These are phyloP conservation scores for Tieghemiomyces parasiticus DNA, from an alignment of 192 early-diverging fungal species.

Conservation along the genomic window DNA sequence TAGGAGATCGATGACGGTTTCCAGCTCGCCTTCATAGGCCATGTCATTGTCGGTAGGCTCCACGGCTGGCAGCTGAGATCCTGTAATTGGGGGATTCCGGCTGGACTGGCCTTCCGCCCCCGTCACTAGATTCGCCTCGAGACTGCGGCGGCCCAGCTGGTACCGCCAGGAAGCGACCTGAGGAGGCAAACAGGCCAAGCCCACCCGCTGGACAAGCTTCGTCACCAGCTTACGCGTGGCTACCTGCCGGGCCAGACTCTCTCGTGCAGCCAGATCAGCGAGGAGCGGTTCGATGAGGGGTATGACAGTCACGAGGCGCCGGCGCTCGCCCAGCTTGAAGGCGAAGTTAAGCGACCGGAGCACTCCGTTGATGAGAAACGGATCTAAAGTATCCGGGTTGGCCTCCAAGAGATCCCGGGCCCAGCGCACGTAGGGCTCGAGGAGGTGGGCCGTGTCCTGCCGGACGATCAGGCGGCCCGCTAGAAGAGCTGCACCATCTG, in stretches of 20 bases:
- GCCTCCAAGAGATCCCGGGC: slow-evolving; percentile 21
- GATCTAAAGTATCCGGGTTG: slow-evolving; percentile 24
- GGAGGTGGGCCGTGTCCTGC: slow-evolving; percentile 58
- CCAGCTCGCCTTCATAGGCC: not conserved
- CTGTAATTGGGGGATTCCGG: not conserved
- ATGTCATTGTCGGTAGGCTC: too few relatives aligned
- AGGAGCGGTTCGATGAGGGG: slow-evolving; percentile 26
- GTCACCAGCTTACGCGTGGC: slow-evolving; percentile 62
- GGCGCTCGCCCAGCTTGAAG: slow-evolving; percentile 52
- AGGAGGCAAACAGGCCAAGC: slow-evolving; percentile 61
- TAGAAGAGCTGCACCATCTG: slow-evolving; percentile 71
- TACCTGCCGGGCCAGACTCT: slow-evolving; percentile 47
- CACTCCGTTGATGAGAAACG: slow-evolving; percentile 44
- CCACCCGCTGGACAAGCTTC: slow-evolving; percentile 75
- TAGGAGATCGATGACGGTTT: slow-evolving; percentile 6
- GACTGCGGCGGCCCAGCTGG: slow-evolving; percentile 34
- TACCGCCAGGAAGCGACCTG: slow-evolving; percentile 51
- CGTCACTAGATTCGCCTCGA: not conserved
- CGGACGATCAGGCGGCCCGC: slow-evolving; percentile 69
- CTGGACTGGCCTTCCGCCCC: not conserved
- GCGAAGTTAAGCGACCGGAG: slow-evolving; percentile 46
- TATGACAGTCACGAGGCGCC: slow-evolving; percentile 38
- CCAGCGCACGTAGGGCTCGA: slow-evolving; percentile 62
- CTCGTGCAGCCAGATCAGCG: slow-evolving; percentile 23
- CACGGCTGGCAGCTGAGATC: not conserved